Evolutionary conservation across 768 basidiomycete genomes (phyloP).

Genomic region (Pleurotus djamor): DNA sequence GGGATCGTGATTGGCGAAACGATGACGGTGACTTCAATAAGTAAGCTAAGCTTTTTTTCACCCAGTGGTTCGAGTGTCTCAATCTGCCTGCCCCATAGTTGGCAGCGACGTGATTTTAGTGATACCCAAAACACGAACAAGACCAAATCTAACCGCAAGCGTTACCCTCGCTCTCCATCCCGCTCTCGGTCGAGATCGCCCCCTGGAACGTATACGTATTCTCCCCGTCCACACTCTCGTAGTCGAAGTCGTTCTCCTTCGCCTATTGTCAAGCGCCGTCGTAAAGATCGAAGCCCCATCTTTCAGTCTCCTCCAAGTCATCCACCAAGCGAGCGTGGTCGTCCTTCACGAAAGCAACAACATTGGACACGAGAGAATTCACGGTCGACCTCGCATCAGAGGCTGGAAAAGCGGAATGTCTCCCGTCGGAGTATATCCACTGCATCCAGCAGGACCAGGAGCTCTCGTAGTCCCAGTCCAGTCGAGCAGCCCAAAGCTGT

Average conservation of each 20-base stretch:
- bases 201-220: slow-evolving; percentile 49
- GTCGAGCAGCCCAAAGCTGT: slow-evolving; percentile 48
- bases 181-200: slow-evolving; percentile 64
- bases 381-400: slow-evolving; percentile 41
- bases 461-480: slow-evolving; percentile 59
- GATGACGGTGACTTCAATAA: slow-evolving; percentile 77
- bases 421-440: slow-evolving; percentile 53
- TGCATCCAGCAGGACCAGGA: slow-evolving; percentile 53
- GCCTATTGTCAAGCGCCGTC: slow-evolving; percentile 51
- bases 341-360: slow-evolving; percentile 28
- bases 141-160: slow-evolving; percentile 30
- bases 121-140: slow-evolving; percentile 21
- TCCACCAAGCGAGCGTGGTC: slow-evolving; percentile 46
- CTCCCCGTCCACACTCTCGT: slow-evolving; percentile 61
- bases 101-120: slow-evolving; percentile 60
- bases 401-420: slow-evolving; percentile 26
- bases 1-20: slow-evolving; percentile 42
- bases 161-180: slow-evolving; percentile 48
- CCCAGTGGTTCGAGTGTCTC: slow-evolving; percentile 3
- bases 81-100: slow-evolving; percentile 35
- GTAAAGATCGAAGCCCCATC: slow-evolving; percentile 49
- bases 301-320: slow-evolving; percentile 34
- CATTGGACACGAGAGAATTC: slow-evolving; percentile 20
- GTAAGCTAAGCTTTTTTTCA: slow-evolving; percentile 36
- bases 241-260: slow-evolving; percentile 65